Base-by-base conservation (phyloP, 495 filamentous ascomycete genomes). In the Aspergillus bertholletiae region DNA sequence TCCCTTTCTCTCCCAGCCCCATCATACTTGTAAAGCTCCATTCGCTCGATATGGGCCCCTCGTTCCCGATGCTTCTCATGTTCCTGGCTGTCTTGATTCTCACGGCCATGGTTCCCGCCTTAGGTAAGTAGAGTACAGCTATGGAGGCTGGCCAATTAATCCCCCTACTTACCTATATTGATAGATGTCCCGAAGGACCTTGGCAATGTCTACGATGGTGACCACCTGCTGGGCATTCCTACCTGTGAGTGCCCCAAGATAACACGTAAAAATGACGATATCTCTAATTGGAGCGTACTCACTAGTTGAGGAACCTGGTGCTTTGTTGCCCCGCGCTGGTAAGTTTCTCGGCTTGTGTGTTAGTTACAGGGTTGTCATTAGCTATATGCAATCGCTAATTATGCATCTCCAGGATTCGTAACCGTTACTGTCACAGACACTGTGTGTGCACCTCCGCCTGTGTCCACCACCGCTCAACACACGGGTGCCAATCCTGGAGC, bases 361-460 rank as follows among this genome's bases (percentile, higher is more conserved):
- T 8, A 28, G 17, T 37, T 6, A 12, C 34, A n/a, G 3, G 3
- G 30, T 17, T 9, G 26, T 35, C 17, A 46, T 28, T 5, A 43
- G 39, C 18, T 8, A 22, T 21, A 18, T 8, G 44, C 27, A 47
- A 24, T 37, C 6, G 5, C 32, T 21, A 45, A 17, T 17, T 32
- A 39, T 24, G 12, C 34, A 24, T 49, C 45, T 17, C 28, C 22
- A 62, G 53, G 50, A 24, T 13, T 23, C 27, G 52, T 53, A 24
- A 63, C 56, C 35, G 58, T 65, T 17, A 66, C 63, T 35, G 49
- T 61, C 30, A 65, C 59, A 30, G 56, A 65, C 11, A 65, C 62
- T 20, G 41, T 59, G 22, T 61, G 62, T 51, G 56, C 24, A 20
- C 40, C 60, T 13, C 48, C 23, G 17, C 32, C 40, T 43, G 5